These are phyloP conservation scores for Magnusiomyces magnusii DNA, from an alignment of 1,139 yeast species.

Conservation along the genomic window DNA sequence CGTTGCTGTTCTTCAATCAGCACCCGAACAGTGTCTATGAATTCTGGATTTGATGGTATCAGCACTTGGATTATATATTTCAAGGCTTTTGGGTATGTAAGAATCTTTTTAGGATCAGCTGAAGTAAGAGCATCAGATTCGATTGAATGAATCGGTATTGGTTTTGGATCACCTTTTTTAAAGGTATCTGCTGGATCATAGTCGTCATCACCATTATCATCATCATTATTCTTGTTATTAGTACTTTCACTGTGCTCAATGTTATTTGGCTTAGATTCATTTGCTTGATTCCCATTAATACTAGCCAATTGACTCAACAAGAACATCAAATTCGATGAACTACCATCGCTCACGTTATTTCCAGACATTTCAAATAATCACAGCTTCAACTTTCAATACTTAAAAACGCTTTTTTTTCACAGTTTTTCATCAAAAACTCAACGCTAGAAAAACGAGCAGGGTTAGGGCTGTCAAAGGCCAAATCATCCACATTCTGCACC, in stretches of 20 bases:
- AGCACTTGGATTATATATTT: conserved; percentile 22
- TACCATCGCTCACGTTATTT: neutral
- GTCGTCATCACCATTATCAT: neutral
- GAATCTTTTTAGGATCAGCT: conserved; percentile 21
- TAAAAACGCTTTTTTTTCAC: too few species aligned
- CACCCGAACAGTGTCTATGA: conserved; percentile 18
- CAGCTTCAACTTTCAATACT: too few species aligned
- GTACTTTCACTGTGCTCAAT: too few species aligned
- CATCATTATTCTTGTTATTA: neutral
- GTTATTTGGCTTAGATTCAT: neutral
- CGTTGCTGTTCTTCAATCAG: conserved; percentile 23
- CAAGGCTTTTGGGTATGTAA: conserved; percentile 23
- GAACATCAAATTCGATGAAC: neutral
- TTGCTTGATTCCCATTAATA: neutral
- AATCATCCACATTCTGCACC: neutral
- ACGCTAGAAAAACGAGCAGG: too few species aligned
- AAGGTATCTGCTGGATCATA: neutral
- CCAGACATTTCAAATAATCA: neutral
- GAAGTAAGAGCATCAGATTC: neutral
- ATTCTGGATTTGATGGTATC: conserved; percentile 16
- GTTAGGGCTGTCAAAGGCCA: neutral
- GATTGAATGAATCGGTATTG: neutral
- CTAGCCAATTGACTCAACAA: neutral
- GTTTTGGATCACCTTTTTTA: neutral
- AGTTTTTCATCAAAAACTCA: too few species aligned